Evolutionary conservation across 805 yeast species (phyloP), one percentile per base, ranked within the genome.

Genomic region (Wickerhamiella australiensis): DNA sequence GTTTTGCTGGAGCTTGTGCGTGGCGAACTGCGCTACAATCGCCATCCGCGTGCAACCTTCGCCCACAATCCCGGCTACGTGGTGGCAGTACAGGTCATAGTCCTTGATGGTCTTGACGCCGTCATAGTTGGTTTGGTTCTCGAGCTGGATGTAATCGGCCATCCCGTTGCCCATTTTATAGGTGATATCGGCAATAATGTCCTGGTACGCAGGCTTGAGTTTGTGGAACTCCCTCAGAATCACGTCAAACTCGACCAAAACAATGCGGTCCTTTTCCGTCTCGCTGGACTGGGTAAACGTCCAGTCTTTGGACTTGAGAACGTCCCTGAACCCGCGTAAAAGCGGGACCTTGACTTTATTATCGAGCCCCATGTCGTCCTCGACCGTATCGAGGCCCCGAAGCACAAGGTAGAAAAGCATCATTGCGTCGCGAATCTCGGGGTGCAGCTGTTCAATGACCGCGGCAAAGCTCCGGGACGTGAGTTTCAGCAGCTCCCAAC

Each of bases 41-140:
- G 86, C 77, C 65, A 92, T 71, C 54, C 82, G 76, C 9, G 97
- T 87, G 57, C 87, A 72, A 2, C 98, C 98, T 61, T 87, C 96
- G 51, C 99, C 98, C 37, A 92, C 97, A 48, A 92, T 72, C 1
- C 98, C 99, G 1, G 99, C 98, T 52, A 92, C 99, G 61, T 88
- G 85, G 67, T 88, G 88, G 67, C 99, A 92, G 70, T 92, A 92
- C 53, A 82, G 71, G 63, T 92, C 88, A 63, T 83, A 92, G 61
- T 87, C 97, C 53, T 75, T 71, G 42, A 84, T 64, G 1, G 96
- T 85, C 45, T 69, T 70, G 43, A 92, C 80, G 1, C 97, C 97
- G 53, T 78, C 77, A 56, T 75, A 63, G 64, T 85, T 86, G 69
- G 85, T 85, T 42, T 59, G 58, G 54, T 80, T 74, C 47, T 82